Base-by-base conservation (phyloP, 2,329 filamentous ascomycete genomes). In the Boeremia lycopersici region DNA sequence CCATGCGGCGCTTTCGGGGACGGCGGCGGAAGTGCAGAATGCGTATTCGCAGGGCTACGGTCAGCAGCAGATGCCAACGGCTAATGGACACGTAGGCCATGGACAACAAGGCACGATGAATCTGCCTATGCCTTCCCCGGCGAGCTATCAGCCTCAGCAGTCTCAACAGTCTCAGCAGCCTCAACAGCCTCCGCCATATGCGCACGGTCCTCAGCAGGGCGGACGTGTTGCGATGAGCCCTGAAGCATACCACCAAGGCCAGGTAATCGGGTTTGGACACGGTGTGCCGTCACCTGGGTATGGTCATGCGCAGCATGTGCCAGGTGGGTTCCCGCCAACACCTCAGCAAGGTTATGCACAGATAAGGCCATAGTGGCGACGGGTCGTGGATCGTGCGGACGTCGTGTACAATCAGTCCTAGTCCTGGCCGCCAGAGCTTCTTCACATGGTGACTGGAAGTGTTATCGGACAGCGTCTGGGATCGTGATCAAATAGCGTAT, bases 81-180 rank as follows among this genome's bases (percentile, higher is more conserved):
- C 36, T 15, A 38, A 13, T 17, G 41, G 36, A 4, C 41, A 54
- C 28, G 23, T 30, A 7, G 36, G 46, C 13, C 46, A 55, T 13
- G 52, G 46, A 5, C 52, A 50, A 42, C 52, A 55, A 31, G 41
- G 41, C 12, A 50, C 45, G 51, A 54, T 55, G 46, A 46, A 46
- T 7, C 25, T 55, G 8, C 52, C 41, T 36, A n/a, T 28, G 5
- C n/a, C 23, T 2, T n/a, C 42, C 2, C 36, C 31, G 25, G 34
- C 3, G 11, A 26, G 8, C 10, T 45, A 19, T 19, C 38, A 38
- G n/a, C 25, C 41, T 15, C 40, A 39, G 40, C 40, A 39, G 40
- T 35, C 41, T 31, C 52, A 55, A n/a, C n/a, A n/a, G n/a, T n/a
- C n/a, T n/a, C n/a, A n/a, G n/a, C 38, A 38, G n/a, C 25, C 41